A percentile compares a stretch with the other conserved stretches of the same genome.
Conservation (phyloP, 139 green algal genomes). For the Picochlorum sp. region DNA sequence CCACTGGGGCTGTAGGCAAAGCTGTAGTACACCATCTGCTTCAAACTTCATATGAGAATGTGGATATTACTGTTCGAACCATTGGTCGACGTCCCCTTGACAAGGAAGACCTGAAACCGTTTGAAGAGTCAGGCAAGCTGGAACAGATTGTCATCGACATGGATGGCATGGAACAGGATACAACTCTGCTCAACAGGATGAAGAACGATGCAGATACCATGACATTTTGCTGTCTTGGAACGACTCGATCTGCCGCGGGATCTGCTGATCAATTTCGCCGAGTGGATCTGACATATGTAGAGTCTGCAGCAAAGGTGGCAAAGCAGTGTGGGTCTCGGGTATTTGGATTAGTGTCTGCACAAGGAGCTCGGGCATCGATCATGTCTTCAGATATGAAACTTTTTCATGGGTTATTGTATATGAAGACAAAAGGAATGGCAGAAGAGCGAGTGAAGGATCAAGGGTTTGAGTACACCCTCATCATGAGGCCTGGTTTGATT, state of each 20-base stretch:
- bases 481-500: constrained; percentile 22
- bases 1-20: constrained; percentile 3
- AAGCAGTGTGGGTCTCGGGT: constrained; percentile 26
- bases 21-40: neutral
- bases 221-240: constrained; percentile 51
- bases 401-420: constrained; percentile 27
- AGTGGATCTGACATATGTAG: constrained; percentile 55
- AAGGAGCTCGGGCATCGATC: constrained; percentile 16
- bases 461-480: constrained; percentile 9
- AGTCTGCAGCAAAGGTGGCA: constrained; percentile 28
- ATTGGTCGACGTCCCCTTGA: neutral
- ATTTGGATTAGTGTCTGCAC: constrained; percentile 24
- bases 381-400: constrained; percentile 18
- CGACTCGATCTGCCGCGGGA: constrained; percentile 45
- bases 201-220: constrained; percentile 20
- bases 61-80: neutral
- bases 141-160: constrained; percentile 4
- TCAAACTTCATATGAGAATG: neutral
- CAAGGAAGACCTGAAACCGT: neutral
- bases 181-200: constrained; percentile 32
- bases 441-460: constrained; percentile 11
- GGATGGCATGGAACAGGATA: neutral
- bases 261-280: constrained; percentile 42
- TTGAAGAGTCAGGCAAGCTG: neutral
- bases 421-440: constrained; percentile 22